Conservation (phyloP, 192 early-diverging fungal species). For the Chytriomyces sp. region DNA sequence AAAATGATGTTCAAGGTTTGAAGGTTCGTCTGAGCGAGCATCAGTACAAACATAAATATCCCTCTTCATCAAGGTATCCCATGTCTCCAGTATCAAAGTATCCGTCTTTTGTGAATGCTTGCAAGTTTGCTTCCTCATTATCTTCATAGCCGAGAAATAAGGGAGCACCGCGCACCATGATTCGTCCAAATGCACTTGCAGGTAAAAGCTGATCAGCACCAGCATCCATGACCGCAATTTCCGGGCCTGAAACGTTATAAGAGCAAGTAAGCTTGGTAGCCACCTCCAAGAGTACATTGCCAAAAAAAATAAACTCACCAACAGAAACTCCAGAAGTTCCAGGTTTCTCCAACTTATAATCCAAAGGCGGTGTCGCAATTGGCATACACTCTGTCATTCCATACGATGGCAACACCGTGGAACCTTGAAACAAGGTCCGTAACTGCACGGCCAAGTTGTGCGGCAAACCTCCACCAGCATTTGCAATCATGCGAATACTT, state of each 20-base stretch:
- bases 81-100: constrained; percentile 89
- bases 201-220: background rate
- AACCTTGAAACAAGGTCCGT: constrained; percentile 31
- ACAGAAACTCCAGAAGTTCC: constrained; percentile 45
- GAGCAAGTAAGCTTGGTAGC: background rate
- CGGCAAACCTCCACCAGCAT: constrained; percentile 51
- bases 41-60: constrained; percentile 65
- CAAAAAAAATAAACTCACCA: constrained; percentile 6
- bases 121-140: constrained; percentile 30
- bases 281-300: too few species aligned
- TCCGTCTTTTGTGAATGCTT: constrained; percentile 49
- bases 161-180: constrained; percentile 51
- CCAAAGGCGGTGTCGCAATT: constrained; percentile 48
- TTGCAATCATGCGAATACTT: constrained; percentile 47
- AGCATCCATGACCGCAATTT: constrained; percentile 47
- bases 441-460: constrained; percentile 40
- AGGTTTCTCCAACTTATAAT: constrained; percentile 47
- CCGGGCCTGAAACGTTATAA: constrained; percentile 35
- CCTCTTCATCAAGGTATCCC: constrained; percentile 79
- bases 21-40: background rate
- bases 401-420: constrained; percentile 48
- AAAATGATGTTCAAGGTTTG: constrained; percentile 42
- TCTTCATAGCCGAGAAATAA: constrained; percentile 49
- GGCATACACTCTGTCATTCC: constrained; percentile 62
- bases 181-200: constrained; percentile 39